Conservation (phyloP, 2,329 filamentous ascomycete species). For the Didymella segeticola region DNA sequence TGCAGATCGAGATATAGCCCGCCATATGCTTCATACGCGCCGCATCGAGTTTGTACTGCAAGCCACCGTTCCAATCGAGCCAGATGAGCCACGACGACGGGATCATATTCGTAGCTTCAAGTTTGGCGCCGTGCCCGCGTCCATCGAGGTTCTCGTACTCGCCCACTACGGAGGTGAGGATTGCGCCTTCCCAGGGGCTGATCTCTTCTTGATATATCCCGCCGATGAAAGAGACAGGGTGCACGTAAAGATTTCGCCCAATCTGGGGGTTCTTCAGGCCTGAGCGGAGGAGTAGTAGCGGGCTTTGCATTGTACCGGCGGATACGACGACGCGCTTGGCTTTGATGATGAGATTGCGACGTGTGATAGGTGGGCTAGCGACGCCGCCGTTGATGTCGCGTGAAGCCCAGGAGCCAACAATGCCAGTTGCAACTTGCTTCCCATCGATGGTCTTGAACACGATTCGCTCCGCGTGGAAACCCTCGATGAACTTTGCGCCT, state of each 20-base stretch:
- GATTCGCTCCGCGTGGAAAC: slow-evolving; percentile 74
- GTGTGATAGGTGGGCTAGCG: slow-evolving; percentile 59
- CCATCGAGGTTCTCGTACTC: slow-evolving; percentile 83
- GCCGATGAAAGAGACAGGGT: slow-evolving; percentile 67
- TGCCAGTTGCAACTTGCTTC: slow-evolving; percentile 68
- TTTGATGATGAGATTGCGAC: slow-evolving; percentile 71
- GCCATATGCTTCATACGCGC: slow-evolving; percentile 73
- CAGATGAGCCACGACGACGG: slow-evolving; percentile 69
- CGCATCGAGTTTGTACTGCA: slow-evolving; percentile 75
- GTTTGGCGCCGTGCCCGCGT: slow-evolving; percentile 79
- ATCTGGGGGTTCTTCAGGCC: slow-evolving; percentile 83
- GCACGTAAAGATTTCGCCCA: slow-evolving; percentile 80
- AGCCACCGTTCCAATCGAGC: slow-evolving; percentile 70
- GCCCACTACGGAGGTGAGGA: slow-evolving; percentile 78
- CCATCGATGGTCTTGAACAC: slow-evolving; percentile 67
- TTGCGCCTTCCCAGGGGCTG: slow-evolving; percentile 70
- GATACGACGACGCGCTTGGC: slow-evolving; percentile 84
- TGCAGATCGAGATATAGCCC: slow-evolving; percentile 74
- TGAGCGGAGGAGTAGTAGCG: slow-evolving; percentile 77
- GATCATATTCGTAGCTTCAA: slow-evolving; percentile 79
- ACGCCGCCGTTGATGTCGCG: slow-evolving; percentile 69
- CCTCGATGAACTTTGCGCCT: slow-evolving; percentile 84
- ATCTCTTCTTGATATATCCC: slow-evolving; percentile 74
- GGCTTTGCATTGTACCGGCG: slow-evolving; percentile 77
- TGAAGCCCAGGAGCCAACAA: slow-evolving; percentile 77